Evolutionary conservation across 495 filamentous ascomycete species (phyloP).

Genomic region (Penicillium fimorum): DNA sequence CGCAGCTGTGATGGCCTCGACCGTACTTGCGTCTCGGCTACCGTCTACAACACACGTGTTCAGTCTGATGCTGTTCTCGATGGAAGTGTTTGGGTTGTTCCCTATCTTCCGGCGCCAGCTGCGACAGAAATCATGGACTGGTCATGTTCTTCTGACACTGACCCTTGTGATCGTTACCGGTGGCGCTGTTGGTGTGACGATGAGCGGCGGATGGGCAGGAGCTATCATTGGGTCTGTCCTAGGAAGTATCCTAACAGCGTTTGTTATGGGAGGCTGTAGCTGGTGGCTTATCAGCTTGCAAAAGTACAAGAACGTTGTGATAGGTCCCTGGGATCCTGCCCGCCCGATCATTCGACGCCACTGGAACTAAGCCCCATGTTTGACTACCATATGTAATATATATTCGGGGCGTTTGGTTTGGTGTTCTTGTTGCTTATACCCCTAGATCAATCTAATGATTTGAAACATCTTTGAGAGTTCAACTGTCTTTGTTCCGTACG

Average conservation of each 20-base stretch:
- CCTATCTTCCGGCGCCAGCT: conserved; percentile 90
- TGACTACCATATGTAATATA: conserved; percentile 17
- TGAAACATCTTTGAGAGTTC: background rate
- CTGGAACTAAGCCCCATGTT: conserved; percentile 48
- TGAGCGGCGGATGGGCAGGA: conserved; percentile 72
- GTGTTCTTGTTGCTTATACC: conserved; percentile 24
- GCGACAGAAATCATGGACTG: conserved; percentile 76
- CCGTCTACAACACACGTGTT: conserved; percentile 92
- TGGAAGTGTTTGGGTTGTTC: conserved; percentile 96
- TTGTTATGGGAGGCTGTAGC: conserved; percentile 89
- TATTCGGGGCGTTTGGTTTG: conserved; percentile 15
- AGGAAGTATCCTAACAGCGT: conserved; percentile 62
- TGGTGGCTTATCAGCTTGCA: conserved; percentile 98
- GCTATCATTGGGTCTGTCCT: conserved; percentile 70
- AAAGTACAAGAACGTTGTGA: conserved; percentile 99
- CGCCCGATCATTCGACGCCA: conserved; percentile 68
- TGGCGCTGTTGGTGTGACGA: conserved; percentile 70
- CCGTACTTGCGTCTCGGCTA: conserved; percentile 84
- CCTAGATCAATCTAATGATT: conserved; percentile 21
- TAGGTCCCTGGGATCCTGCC: conserved; percentile 96
- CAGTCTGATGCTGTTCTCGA: conserved; percentile 89
- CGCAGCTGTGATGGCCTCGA: conserved; percentile 90
- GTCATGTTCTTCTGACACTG: conserved; percentile 75
- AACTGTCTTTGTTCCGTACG: background rate
- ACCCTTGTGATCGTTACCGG: conserved; percentile 76